Conservation (phyloP, 1,284 basidiomycete species). For the Ceratobasidium sp. region DNA sequence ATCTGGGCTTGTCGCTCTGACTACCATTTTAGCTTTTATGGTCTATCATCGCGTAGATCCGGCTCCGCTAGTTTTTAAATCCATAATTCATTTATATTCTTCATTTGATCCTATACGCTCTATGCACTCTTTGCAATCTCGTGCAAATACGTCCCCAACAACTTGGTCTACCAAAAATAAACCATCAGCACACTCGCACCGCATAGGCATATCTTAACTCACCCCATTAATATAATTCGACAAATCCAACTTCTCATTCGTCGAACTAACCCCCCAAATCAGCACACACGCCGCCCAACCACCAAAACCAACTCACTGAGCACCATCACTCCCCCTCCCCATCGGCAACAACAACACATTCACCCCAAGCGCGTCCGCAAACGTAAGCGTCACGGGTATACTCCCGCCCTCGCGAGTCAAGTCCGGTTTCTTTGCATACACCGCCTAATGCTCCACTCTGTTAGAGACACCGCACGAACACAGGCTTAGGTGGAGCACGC, state of each 20-base stretch:
- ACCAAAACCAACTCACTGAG: constrained; percentile 72
- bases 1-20: not conserved
- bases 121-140: constrained; percentile 68
- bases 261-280: constrained; percentile 70
- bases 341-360: constrained; percentile 92
- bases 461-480: constrained; percentile 3
- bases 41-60: not conserved
- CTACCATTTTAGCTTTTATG: not conserved
- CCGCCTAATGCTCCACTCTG: constrained; percentile 57
- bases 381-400: constrained; percentile 96
- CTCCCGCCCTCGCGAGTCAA: constrained; percentile 95
- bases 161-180: constrained; percentile 72
- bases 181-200: constrained; percentile 8
- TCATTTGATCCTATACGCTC: not conserved
- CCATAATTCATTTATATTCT: constrained; percentile 11
- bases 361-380: constrained; percentile 85
- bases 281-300: constrained; percentile 29
- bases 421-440: constrained; percentile 89
- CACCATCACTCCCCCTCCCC: constrained; percentile 94
- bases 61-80: not conserved
- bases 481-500: constrained; percentile 44
- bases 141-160: constrained; percentile 87
- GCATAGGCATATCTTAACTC: constrained; percentile 55
- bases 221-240: constrained; percentile 95
- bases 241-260: constrained; percentile 96